Percentiles rank a stretch among this genome's conserved stretches.
These are phyloP conservation scores for Pseudomassariella vexata DNA, from an alignment of 2,329 filamentous ascomycete species.

Conservation along the genomic window DNA sequence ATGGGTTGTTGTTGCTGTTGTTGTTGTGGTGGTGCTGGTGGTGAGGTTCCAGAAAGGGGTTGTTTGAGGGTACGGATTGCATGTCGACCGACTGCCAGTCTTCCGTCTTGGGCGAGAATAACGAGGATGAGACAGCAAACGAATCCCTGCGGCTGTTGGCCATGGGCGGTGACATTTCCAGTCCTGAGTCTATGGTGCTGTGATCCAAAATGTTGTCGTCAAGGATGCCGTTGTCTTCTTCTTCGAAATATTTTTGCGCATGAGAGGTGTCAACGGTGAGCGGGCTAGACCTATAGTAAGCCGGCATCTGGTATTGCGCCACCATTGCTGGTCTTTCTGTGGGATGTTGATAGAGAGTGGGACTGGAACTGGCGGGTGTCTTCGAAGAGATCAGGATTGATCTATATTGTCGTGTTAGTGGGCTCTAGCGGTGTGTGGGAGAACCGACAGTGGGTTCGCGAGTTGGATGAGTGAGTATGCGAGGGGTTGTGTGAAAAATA, in stretches of 20 bases:
- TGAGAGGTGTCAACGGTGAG: constrained; percentile 49
- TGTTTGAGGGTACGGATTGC: constrained; percentile 58
- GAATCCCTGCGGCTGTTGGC: constrained; percentile 58
- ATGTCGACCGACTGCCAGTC: constrained; percentile 61
- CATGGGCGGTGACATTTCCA: constrained; percentile 60
- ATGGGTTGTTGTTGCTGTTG: constrained; percentile 59
- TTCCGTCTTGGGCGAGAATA: constrained; percentile 62
- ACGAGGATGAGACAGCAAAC: constrained; percentile 49
- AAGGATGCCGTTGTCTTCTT: constrained; percentile 54
- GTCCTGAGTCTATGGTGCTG: constrained; percentile 51
- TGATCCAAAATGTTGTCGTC: constrained; percentile 58
- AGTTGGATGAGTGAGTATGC: too few species aligned
- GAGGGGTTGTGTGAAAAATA: too few species aligned
- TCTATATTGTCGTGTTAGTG: constrained; percentile 7
- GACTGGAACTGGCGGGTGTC: constrained; percentile 5
- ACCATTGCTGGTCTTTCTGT: constrained; percentile 36
- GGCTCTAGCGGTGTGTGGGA: constrained; percentile 6
- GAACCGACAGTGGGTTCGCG: too few species aligned
- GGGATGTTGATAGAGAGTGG: constrained; percentile 4
- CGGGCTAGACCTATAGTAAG: constrained; percentile 43
- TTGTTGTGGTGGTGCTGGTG: too few species aligned
- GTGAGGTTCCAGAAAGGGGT: constrained; percentile 52
- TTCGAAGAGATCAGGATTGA: constrained; percentile 3
- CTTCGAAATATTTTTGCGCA: constrained; percentile 53
- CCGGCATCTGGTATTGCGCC: constrained; percentile 45